phyloP scores from a whole-genome alignment of 2,329 filamentous ascomycete genomes.

The Botryotinia globosa region DNA sequence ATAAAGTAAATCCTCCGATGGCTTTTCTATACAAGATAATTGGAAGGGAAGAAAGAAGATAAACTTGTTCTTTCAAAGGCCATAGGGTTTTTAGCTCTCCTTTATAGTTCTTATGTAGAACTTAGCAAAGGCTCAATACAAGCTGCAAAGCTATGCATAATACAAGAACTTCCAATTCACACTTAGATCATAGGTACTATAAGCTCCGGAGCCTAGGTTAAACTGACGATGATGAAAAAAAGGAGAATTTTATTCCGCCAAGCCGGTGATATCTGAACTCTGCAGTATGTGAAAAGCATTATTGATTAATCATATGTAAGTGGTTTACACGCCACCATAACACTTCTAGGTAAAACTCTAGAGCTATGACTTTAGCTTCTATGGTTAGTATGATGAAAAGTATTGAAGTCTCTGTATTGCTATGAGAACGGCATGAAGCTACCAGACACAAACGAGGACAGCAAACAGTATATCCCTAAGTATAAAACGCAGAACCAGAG shows the following conservation, averaged over 20 bases:
- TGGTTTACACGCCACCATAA: background rate
- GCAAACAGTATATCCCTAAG: background rate
- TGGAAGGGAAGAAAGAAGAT: background rate
- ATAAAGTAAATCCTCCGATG: too few relatives aligned
- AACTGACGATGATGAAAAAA: background rate
- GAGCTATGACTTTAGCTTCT: accelerated
- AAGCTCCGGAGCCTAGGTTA: background rate
- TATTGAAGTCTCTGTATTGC: background rate
- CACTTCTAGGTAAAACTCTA: background rate
- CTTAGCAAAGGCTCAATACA: background rate
- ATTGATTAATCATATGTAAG: background rate
- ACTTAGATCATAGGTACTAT: background rate
- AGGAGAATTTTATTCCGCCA: background rate
- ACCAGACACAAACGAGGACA: background rate
- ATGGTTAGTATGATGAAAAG: background rate
- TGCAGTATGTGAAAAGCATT: background rate
- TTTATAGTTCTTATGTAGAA: background rate
- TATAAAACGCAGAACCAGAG: background rate
- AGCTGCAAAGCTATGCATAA: too few relatives aligned
- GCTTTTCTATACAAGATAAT: background rate
- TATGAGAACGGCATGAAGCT: background rate
- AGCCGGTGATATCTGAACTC: background rate
- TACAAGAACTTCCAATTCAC: background rate
- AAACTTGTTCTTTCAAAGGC: background rate
- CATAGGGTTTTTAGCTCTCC: background rate